A percentile compares a stretch with the other conserved stretches of the same genome.
These are phyloP conservation scores for Hypoxylon rickii DNA, from an alignment of 495 filamentous ascomycete species.

Conservation along the genomic window DNA sequence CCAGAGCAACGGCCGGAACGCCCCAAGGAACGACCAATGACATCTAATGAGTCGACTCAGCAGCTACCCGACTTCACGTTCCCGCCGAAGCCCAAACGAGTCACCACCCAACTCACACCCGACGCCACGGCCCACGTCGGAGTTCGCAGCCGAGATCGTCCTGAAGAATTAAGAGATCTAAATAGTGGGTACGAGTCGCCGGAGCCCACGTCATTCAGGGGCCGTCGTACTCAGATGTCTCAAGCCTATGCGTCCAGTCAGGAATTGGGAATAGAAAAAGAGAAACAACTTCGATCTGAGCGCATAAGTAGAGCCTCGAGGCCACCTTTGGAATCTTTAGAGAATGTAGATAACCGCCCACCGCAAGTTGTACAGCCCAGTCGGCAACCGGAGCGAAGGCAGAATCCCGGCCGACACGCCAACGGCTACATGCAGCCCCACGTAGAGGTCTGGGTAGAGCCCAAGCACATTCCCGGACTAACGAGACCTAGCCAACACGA, in stretches of 20 bases:
- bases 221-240: slow-evolving; percentile 21
- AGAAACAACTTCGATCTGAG: slow-evolving; percentile 27
- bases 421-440: slow-evolving; percentile 22
- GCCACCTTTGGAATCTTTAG: slow-evolving; percentile 6
- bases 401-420: slow-evolving; percentile 1
- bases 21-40: slow-evolving; percentile 4
- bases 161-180: slow-evolving; percentile 16
- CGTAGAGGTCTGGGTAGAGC: slow-evolving; percentile 13
- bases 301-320: slow-evolving; percentile 11
- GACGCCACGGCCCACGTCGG: slow-evolving; percentile 18
- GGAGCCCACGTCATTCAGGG: slow-evolving; percentile 16
- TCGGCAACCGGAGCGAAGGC: slow-evolving; percentile 2
- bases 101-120: slow-evolving; percentile 19
- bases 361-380: neutral
- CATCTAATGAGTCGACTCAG: slow-evolving; percentile 11
- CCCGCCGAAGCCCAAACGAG: slow-evolving; percentile 12
- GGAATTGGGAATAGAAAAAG: slow-evolving; percentile 25
- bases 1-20: slow-evolving; percentile 8
- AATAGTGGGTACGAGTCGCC: slow-evolving; percentile 10
- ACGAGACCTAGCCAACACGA: slow-evolving; percentile 2
- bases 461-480: neutral
- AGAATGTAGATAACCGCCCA: slow-evolving; percentile 2
- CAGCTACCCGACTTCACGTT: slow-evolving; percentile 31
- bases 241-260: slow-evolving; percentile 1
- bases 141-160: slow-evolving; percentile 17